Base-by-base conservation (phyloP, 768 basidiomycete species). In the Collybia mongolica region DNA sequence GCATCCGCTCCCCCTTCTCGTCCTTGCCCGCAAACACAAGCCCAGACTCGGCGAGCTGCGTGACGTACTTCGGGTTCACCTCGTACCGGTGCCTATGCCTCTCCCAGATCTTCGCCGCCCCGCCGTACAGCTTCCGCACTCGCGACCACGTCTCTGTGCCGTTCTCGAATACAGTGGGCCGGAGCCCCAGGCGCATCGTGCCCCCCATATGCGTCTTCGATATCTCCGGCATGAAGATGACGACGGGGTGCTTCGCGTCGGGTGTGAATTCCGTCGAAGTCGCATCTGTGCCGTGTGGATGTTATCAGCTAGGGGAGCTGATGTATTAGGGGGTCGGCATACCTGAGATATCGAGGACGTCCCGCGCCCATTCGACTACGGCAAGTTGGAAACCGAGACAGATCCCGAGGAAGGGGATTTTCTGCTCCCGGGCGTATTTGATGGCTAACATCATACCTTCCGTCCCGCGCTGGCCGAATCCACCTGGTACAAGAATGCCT, bases 371-470 rank as follows among this genome's bases (percentile, higher is more conserved):
- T 65, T 99, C 96, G 47, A 97, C 73, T 3, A 98, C 96, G 4
- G 97, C 93, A 39, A 98, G 77, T 66, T 99, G 97, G 81, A 99
- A 98, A 17, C 96, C 96, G 20, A 98, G 82, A 67, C 96, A 99
- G 66, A 99, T 93, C 39, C 96, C 96, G 35, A 98, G 71, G 80
- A 94, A 99, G 0, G 96, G 97, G 6, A 94, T 72, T 53, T 93
- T 92, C 64, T 96, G 90, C 70, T 98, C 94, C 49, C 96, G 80
- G 0, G 96, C 94, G 79, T 95, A 95, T 68, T 93, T 95, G 67
- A 94, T 93, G n/a, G 96, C 96, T 44, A 94, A 79, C 63, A 98
- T 86, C 96, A 99, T 98, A 36, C 96, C 96, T 69, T 97, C 95
- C 0, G 89, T 93, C 18, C 96, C 96, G 35, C 96, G 90, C 8